Conservation (phyloP, 2,329 filamentous ascomycete species). For the Teratosphaeria epicoccoides region DNA sequence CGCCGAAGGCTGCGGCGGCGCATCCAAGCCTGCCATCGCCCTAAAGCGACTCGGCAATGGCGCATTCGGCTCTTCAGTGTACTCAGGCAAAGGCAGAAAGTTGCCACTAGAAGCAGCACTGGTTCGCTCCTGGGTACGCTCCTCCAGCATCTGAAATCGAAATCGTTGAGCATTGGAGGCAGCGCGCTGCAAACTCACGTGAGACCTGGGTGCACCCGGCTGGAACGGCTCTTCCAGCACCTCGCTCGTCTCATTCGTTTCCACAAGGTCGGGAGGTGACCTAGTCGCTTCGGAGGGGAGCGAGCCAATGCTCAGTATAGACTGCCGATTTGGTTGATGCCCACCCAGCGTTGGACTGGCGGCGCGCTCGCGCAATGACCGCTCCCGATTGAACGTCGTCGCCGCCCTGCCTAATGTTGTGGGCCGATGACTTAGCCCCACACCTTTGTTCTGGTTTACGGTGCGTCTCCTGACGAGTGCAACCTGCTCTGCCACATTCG, state of each 20-base stretch:
- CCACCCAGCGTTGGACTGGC: conserved; percentile 8
- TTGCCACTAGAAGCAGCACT: conserved; percentile 60
- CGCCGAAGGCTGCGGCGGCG: conserved; percentile 11
- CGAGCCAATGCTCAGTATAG: conserved; percentile 17
- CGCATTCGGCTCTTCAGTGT: conserved; percentile 48
- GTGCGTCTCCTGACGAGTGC: conserved; percentile 27
- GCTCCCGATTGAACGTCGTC: conserved; percentile 17
- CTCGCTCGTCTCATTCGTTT: conserved; percentile 14
- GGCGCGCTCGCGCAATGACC: conserved; percentile 5
- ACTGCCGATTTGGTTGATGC: conserved; percentile 10
- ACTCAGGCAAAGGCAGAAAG: conserved; percentile 73
- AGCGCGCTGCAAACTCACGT: conserved; percentile 24
- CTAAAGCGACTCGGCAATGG: conserved; percentile 27
- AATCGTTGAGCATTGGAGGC: conserved; percentile 58
- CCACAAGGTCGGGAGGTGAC: conserved; percentile 24
- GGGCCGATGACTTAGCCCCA: conserved; percentile 22
- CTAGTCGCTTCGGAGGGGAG: conserved; percentile 19
- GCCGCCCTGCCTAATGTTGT: conserved; percentile 25
- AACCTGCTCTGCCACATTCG: conserved; percentile 26
- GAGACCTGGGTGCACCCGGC: conserved; percentile 24
- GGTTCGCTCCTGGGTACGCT: conserved; percentile 34
- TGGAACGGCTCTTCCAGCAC: conserved; percentile 26
- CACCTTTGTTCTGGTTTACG: conserved; percentile 24
- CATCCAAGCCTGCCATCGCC: conserved; percentile 27
- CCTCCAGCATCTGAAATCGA: conserved; percentile 52